These are phyloP conservation scores for Discostella stelligera DNA, from an alignment of 352 stramenopile genomes.

Conservation along the genomic window DNA sequence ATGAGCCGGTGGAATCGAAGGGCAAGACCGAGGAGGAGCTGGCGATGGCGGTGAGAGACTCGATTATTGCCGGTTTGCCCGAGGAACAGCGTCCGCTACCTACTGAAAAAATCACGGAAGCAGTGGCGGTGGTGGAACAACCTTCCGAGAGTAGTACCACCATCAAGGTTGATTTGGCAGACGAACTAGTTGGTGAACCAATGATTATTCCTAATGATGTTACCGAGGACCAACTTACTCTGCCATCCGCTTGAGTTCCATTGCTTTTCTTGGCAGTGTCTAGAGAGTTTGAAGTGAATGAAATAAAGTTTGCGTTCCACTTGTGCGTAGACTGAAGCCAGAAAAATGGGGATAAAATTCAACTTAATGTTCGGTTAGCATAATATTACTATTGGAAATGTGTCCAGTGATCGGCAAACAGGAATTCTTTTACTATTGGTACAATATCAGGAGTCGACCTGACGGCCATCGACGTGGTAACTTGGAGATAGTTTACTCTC, in stretches of 20 bases:
- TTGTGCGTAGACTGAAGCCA: too few relatives aligned
- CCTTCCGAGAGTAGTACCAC: neutral
- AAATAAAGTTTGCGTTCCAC: too few relatives aligned
- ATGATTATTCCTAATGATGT: neutral
- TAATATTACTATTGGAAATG: too few relatives aligned
- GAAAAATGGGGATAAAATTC: too few relatives aligned
- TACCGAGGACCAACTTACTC: neutral
- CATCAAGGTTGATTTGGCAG: neutral
- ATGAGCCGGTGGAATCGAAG: slow-evolving; percentile 70
- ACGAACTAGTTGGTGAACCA: neutral
- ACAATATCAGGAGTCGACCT: too few relatives aligned
- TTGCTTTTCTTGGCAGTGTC: too few relatives aligned
- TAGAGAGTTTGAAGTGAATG: too few relatives aligned
- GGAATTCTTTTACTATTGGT: too few relatives aligned
- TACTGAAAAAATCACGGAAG: neutral
- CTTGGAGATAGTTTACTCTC: too few relatives aligned
- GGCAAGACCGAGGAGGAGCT: slow-evolving; percentile 78
- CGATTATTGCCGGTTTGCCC: slow-evolving; percentile 69
- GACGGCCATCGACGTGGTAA: too few relatives aligned
- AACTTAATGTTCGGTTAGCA: too few relatives aligned
- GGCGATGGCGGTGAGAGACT: slow-evolving; percentile 55
- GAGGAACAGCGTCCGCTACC: slow-evolving; percentile 60
- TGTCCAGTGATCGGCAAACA: too few relatives aligned
- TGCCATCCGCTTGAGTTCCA: neutral
- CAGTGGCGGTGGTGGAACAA: neutral